Percentiles rank a stretch among this genome's conserved stretches.
Evolutionary conservation across 139 green algal genomes (phyloP).

Genomic region (Eudorina sp.): DNA sequence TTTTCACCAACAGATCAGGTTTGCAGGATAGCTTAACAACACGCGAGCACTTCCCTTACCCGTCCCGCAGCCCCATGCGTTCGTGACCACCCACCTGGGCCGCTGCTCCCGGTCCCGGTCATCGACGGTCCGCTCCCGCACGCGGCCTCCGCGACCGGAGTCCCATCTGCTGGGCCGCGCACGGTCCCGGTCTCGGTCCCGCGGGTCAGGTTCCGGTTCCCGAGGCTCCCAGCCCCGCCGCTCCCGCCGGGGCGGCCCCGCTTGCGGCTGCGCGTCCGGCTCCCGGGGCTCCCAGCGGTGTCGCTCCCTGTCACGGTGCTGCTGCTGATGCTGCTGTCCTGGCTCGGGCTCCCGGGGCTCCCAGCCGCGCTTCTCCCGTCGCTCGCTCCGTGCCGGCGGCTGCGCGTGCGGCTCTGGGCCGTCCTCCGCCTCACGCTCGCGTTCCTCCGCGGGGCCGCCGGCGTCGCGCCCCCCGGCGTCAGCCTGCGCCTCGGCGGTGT

Average conservation of each 20-base stretch:
- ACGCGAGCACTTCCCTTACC: too few relatives aligned
- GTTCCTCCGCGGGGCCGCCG: background rate
- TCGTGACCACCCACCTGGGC: background rate
- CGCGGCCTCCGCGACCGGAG: background rate
- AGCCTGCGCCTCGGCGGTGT: background rate
- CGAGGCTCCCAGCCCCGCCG: conserved; percentile 24
- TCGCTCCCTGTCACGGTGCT: background rate
- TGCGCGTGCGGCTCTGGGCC: background rate
- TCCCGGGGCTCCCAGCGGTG: conserved; percentile 22
- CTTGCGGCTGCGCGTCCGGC: background rate
- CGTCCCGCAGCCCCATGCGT: too few relatives aligned
- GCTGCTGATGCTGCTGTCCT: background rate
- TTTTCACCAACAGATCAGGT: too few relatives aligned
- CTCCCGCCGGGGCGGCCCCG: background rate
- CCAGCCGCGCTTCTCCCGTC: conserved; percentile 21
- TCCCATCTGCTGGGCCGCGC: conserved; percentile 17
- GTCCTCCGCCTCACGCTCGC: background rate
- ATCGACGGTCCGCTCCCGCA: conserved; percentile 14
- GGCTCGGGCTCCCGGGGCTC: conserved; percentile 25
- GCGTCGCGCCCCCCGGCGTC: background rate
- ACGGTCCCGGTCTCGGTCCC: conserved; percentile 12
- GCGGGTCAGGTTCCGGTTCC: background rate
- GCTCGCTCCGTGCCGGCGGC: conserved; percentile 11
- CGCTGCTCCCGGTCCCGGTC: conserved; percentile 11
- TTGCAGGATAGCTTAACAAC: too few relatives aligned